A percentile compares a stretch with the other conserved stretches of the same genome.
These are phyloP conservation scores for Kodamaea sp. DNA, from an alignment of 1,139 yeast species.

Conservation along the genomic window DNA sequence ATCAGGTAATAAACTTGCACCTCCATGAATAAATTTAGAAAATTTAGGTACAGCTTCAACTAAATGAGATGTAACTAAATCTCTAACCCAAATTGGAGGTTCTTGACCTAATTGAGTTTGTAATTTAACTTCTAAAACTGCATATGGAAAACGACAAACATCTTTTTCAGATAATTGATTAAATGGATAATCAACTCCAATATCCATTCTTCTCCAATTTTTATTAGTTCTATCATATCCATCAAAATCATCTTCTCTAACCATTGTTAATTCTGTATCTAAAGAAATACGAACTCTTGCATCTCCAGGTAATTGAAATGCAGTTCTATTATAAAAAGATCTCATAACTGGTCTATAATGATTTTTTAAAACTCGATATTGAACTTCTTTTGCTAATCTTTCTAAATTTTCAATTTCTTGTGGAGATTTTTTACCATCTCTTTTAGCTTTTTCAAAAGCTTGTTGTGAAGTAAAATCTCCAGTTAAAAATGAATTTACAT, in stretches of 20 bases:
- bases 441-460: constrained; percentile 87
- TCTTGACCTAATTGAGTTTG: constrained; percentile 98
- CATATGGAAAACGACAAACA: constrained; percentile 91
- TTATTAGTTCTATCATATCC: constrained; percentile 85
- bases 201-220: constrained; percentile 98
- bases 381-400: constrained; percentile 87
- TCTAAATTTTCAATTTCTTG: constrained; percentile 91
- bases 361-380: constrained; percentile 79
- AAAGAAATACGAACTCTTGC: constrained; percentile 97
- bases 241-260: constrained; percentile 95
- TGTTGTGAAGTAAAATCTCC: constrained; percentile 87
- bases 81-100: constrained; percentile 97
- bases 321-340: constrained; percentile 95
- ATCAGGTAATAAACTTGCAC: constrained; percentile 82
- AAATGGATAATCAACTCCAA: constrained; percentile 96
- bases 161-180: constrained; percentile 78
- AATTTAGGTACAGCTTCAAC: constrained; percentile 98
- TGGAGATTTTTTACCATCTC: constrained; percentile 82
- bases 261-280: constrained; percentile 93
- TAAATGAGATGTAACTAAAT: constrained; percentile 82
- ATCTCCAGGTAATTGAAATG: constrained; percentile 97
- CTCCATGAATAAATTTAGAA: constrained; percentile 95
- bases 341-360: constrained; percentile 91
- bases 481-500: constrained; percentile 75
- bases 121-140: constrained; percentile 91